Evolutionary conservation across 345 rosid genomes (phyloP).

Genomic region (Pelargonium nanum): DNA sequence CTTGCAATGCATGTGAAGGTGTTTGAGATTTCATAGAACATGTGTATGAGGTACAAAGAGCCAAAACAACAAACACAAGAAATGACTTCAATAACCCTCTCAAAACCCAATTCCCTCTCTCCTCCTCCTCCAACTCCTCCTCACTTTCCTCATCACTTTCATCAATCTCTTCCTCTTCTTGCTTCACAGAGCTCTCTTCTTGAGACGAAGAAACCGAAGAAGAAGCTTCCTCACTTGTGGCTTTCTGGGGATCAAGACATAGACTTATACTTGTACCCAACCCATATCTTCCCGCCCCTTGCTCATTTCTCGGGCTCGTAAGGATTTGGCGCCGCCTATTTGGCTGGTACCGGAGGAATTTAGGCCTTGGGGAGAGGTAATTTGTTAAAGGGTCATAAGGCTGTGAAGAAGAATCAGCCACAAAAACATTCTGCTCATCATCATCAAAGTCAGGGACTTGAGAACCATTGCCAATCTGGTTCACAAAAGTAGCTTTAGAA

Average conservation of each 20-base stretch:
- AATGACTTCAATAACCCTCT: conserved; percentile 13
- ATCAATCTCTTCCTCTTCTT: not conserved
- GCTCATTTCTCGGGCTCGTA: not conserved
- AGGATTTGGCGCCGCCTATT: conserved; percentile 21
- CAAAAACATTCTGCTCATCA: not conserved
- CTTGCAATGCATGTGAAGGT: not conserved
- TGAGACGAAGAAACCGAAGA: no score
- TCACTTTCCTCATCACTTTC: no score
- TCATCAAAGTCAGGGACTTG: not conserved
- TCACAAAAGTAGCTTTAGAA: not conserved
- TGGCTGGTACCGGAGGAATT: conserved; percentile 31
- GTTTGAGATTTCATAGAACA: conserved; percentile 17
- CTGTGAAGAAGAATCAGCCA: not conserved
- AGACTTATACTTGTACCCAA: no score
- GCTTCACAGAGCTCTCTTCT: not conserved
- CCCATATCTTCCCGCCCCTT: no score
- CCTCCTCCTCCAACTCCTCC: no score
- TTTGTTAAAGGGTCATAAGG: conserved; percentile 22
- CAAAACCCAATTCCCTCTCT: conserved; percentile 17
- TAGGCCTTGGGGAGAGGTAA: conserved; percentile 34
- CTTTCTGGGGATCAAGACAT: not conserved
- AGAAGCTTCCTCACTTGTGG: not conserved
- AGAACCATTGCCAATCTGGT: no score
- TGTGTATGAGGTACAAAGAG: conserved; percentile 18
- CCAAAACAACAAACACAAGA: conserved; percentile 19